phyloP scores from a whole-genome alignment of 345 rosid genomes.

The Lumnitzera racemosa region DNA sequence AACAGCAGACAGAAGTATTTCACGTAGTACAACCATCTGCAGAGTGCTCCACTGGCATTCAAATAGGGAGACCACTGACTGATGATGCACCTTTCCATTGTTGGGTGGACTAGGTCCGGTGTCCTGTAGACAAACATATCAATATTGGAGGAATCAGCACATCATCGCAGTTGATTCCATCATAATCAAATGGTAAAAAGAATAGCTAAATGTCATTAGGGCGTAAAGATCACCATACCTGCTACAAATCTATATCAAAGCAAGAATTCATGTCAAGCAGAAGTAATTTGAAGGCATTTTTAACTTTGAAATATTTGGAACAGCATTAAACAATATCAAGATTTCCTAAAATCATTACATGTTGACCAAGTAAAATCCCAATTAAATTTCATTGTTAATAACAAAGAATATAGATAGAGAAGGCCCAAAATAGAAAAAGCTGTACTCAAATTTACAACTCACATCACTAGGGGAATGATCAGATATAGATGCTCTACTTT shows the following conservation, averaged over 20 bases:
- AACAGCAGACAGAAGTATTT: conserved; percentile 94
- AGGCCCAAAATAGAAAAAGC: background rate
- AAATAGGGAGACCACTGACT: conserved; percentile 72
- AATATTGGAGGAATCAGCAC: background rate
- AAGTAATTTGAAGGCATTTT: too few relatives aligned
- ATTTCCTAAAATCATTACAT: too few relatives aligned
- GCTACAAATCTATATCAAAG: too few relatives aligned
- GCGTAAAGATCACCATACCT: too few relatives aligned
- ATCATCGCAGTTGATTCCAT: background rate
- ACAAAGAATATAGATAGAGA: background rate
- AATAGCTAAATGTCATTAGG: background rate
- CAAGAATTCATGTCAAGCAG: too few relatives aligned
- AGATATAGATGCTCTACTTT: conserved; percentile 77
- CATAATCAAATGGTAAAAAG: background rate
- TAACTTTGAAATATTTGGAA: too few relatives aligned
- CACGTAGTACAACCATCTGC: conserved; percentile 99
- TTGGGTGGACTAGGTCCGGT: conserved; percentile 51
- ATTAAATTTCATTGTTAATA: too few relatives aligned
- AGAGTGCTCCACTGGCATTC: conserved; percentile 99
- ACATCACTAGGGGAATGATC: conserved; percentile 39
- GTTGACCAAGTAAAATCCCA: too few relatives aligned
- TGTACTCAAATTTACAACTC: conserved; percentile 17
- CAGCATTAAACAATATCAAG: too few relatives aligned
- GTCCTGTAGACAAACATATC: conserved; percentile 36
- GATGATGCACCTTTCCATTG: conserved; percentile 71